Evolutionary conservation across 2,329 filamentous ascomycete species (phyloP), one percentile per base, ranked within the genome.

Genomic region (Magnaporthiopsis incrustans): DNA sequence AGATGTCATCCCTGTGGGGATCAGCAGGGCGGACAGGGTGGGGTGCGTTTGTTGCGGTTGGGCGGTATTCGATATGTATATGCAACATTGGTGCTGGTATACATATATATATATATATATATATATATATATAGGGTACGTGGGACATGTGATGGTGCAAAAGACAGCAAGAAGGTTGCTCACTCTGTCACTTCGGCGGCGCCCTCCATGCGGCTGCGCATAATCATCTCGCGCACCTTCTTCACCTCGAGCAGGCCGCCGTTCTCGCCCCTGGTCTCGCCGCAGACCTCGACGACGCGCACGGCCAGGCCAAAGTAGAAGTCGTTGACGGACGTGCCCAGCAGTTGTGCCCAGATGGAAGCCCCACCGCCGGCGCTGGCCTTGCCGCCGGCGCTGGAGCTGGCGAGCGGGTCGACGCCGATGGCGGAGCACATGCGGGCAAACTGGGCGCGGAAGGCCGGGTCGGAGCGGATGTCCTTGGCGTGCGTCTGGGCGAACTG

Each of bases 291-390:
- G 7, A 99, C 95, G 0, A 98, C 90, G 61, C 91, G 85, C n/a
- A 98, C 94, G 1, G 92, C 95, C 59, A 99, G 86, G 79, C 96
- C 94, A 76, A 98, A 98, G 78, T 98, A 99, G 74, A 99, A 99
- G 76, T 99, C 95, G 74, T 97, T 96, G 69, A 99, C 93, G 70
- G 88, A 92, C 66, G 90, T 86, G 35, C 95, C 95, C 26, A 98
- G 83, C 67, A 98, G 85, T 79, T 97, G 93, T 11, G 92, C 90
- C 94, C 95, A 98, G 65, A 97, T 87, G 65, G 89, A 95, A 25
- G 85, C 85, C 1, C 77, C 81, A 25, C 78, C 74, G 67, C 80
- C 77, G 60, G 77, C 79, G 57, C 76, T 76, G 66, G 79, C 79
- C 30, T 60, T 69, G 2, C 69, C 69, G 75, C 74, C 78, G 67